phyloP scores from a whole-genome alignment of 495 filamentous ascomycete genomes.

The Tuber aestivum region DNA sequence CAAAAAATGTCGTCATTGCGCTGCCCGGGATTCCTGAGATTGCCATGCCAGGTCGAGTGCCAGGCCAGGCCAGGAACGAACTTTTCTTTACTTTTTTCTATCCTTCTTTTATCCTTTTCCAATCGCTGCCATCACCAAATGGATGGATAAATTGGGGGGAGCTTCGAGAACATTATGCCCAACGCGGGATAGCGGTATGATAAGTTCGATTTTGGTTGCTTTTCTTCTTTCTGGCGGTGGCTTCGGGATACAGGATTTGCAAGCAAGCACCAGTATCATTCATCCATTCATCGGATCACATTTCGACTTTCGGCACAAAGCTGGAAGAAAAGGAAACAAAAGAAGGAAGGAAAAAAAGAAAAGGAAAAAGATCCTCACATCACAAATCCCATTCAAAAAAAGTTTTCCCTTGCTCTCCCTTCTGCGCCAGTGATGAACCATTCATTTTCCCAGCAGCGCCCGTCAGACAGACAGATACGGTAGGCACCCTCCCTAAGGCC shows the following conservation, averaged over 20 bases:
- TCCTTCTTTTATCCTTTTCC: neutral
- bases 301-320: neutral
- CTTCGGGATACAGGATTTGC: neutral
- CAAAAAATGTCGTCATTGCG: conserved; percentile 3
- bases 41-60: neutral
- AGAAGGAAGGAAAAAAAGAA: neutral
- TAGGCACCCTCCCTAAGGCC: neutral
- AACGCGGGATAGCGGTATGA: neutral
- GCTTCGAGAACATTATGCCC: neutral
- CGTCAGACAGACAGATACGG: neutral
- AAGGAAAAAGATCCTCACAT: neutral
- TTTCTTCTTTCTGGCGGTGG: neutral
- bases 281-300: neutral
- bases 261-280: neutral
- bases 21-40: neutral
- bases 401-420: neutral
- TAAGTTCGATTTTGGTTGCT: conserved; percentile 2
- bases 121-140: neutral
- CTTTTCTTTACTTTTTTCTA: neutral
- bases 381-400: neutral
- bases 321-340: neutral
- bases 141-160: neutral
- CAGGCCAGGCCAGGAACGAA: neutral
- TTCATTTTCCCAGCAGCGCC: neutral
- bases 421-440: neutral